A percentile compares a stretch with the other conserved stretches of the same genome.
These are phyloP conservation scores for Yamadazyma siamensis DNA, from an alignment of 1,139 yeast genomes.

Conservation along the genomic window DNA sequence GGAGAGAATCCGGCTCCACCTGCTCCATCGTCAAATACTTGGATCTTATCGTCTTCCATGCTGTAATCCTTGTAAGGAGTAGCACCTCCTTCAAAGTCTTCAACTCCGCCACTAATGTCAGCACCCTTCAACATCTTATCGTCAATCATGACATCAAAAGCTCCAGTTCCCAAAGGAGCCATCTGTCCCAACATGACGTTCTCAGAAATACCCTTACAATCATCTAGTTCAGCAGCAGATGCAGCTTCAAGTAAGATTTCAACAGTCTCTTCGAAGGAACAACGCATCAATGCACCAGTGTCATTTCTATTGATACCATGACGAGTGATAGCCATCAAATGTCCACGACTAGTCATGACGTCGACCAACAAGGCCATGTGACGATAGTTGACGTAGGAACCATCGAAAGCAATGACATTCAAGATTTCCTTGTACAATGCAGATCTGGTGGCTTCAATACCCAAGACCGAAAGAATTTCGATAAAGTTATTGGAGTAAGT, in stretches of 20 bases:
- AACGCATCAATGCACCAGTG: constrained; percentile 98
- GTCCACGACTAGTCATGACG: constrained; percentile 98
- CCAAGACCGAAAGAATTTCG: constrained; percentile 90
- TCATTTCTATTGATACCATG: constrained; percentile 99
- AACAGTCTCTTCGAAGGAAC: constrained; percentile 98
- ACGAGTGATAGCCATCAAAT: constrained; percentile 97
- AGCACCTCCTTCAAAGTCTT: constrained; percentile 77
- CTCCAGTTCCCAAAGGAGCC: constrained; percentile 99
- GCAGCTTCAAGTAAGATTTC: constrained; percentile 97
- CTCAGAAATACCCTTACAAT: constrained; percentile 97
- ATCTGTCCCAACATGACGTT: constrained; percentile 97
- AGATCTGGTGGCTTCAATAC: constrained; percentile 97
- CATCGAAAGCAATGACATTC: constrained; percentile 98
- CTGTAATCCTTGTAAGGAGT: constrained; percentile 88
- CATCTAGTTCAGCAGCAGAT: constrained; percentile 95
- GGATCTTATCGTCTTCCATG: constrained; percentile 72
- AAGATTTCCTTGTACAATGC: constrained; percentile 91
- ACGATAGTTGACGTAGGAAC: constrained; percentile 98
- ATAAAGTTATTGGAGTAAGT: constrained; percentile 96
- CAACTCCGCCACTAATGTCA: constrained; percentile 18
- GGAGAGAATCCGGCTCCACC: constrained; percentile 95
- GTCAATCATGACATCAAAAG: constrained; percentile 93
- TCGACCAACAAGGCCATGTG: constrained; percentile 97
- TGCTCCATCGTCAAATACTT: constrained; percentile 69
- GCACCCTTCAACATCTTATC: constrained; percentile 77